phyloP scores from a whole-genome alignment of 2,329 filamentous ascomycete genomes.

The Fusarium anguioides region DNA sequence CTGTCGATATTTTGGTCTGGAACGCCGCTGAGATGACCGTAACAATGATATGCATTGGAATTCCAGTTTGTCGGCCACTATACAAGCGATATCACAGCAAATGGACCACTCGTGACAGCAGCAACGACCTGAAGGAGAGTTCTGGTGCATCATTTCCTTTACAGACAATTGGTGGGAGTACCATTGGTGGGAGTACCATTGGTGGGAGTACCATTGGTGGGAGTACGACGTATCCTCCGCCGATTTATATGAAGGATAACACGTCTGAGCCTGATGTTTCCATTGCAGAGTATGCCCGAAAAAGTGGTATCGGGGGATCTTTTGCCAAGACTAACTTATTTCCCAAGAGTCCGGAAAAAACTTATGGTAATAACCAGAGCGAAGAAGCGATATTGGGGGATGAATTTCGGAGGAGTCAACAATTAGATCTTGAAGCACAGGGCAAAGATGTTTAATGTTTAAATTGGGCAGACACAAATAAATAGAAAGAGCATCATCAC shows the following conservation, averaged over 20 bases:
- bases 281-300: conserved; percentile 6
- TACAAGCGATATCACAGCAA: conserved; percentile 45
- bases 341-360: neutral
- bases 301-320: neutral
- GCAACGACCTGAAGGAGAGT: conserved; percentile 33
- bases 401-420: conserved; percentile 28
- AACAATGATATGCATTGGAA: conserved; percentile 55
- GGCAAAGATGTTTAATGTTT: neutral
- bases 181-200: too few species aligned
- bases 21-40: conserved; percentile 53
- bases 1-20: conserved; percentile 53
- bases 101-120: conserved; percentile 37
- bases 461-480: too few species aligned
- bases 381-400: conserved; percentile 39
- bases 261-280: conserved; percentile 6
- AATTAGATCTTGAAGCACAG: conserved; percentile 5
- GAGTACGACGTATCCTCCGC: conserved; percentile 1
- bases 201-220: conserved; percentile 40
- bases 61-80: conserved; percentile 54
- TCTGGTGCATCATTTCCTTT: conserved; percentile 25
- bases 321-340: conserved; percentile 20
- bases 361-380: conserved; percentile 22
- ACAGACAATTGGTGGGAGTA: conserved; percentile 32
- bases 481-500: too few species aligned
- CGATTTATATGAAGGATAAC: neutral